Evolutionary conservation across 192 early-diverging fungal genomes (phyloP).

Genomic region (Gonapodya sp.): DNA sequence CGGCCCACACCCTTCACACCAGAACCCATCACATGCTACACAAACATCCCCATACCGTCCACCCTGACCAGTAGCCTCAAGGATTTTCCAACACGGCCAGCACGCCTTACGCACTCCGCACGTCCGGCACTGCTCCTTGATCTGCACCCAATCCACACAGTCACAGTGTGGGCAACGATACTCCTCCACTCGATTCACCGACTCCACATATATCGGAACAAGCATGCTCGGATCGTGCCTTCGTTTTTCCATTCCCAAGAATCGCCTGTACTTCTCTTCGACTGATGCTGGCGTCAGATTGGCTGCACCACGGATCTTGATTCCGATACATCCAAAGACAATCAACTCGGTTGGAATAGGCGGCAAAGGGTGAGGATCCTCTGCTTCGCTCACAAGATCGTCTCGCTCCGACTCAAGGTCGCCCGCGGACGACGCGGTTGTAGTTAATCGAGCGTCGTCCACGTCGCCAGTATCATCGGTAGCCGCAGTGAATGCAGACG

Average conservation of each 20-base stretch:
- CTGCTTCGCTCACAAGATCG: neutral
- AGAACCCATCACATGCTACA: neutral
- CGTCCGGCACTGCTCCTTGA: neutral
- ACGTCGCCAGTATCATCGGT: too few species aligned
- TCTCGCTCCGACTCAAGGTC: neutral
- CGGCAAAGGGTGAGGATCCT: neutral
- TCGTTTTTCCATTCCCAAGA: neutral
- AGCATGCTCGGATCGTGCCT: neutral
- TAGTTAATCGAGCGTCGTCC: neutral
- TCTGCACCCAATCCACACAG: neutral
- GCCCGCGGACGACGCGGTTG: neutral
- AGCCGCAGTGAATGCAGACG: neutral
- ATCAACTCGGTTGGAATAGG: neutral
- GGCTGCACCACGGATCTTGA: neutral
- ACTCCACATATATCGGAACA: neutral
- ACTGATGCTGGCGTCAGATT: neutral
- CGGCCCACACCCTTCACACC: slow-evolving; percentile 1
- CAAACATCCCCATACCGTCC: neutral
- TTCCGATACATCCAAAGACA: neutral
- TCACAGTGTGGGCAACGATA: neutral
- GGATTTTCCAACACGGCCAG: neutral
- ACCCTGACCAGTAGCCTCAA: neutral
- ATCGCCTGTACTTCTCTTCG: neutral
- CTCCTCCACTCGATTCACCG: neutral
- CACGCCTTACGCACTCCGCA: slow-evolving; percentile 1